Evolutionary conservation across 2,329 filamentous ascomycete species (phyloP), one percentile per base, ranked within the genome.

Genomic region (Sarocladiaceae sp.): DNA sequence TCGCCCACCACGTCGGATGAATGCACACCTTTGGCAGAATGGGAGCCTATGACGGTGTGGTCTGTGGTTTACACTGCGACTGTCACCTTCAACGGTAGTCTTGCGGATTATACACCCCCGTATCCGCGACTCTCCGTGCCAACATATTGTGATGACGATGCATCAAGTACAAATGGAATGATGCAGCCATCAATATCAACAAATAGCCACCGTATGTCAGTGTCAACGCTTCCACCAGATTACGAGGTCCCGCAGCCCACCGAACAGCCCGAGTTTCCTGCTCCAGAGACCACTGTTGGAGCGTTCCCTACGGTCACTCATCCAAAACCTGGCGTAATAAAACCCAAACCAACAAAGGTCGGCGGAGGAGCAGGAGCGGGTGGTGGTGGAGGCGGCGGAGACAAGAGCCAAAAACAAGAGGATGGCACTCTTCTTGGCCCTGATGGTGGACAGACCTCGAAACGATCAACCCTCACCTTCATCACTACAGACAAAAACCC

Each of bases 401-500:
- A 15, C 6, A n/a, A n/a, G n/a, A n/a, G n/a, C n/a, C n/a, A n/a
- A n/a, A n/a, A n/a, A n/a, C 22, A n/a, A 28, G 40, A n/a, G 3
- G 40, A 44, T 26, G 40, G 28, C 28, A 23, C 22, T 22, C 17
- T 44, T n/a, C 3, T 6, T 8, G 40, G 40, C 3, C 8, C 4
- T 4, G 40, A 26, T n/a, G 22, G 28, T 8, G 23, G 28, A 7
- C 20, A 20, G 3, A 18, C 20, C 11, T n/a, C 31, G 4, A 3
- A 23, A 23, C 47, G 40, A 33, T 35, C 58, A 23, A 72, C 71
- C 5, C 57, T 76, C 44, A 76, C 71, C 3, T 73, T 78, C 44
- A 60, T 76, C 49, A 79, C 76, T 2, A 79, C 77, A 3, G 77
- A 79, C 59, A 80, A 79, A 60, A 80, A 80, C 52, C 78, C 78